Evolutionary conservation across 768 basidiomycete genomes (phyloP).

Genomic region (Leccinellum luteum): DNA sequence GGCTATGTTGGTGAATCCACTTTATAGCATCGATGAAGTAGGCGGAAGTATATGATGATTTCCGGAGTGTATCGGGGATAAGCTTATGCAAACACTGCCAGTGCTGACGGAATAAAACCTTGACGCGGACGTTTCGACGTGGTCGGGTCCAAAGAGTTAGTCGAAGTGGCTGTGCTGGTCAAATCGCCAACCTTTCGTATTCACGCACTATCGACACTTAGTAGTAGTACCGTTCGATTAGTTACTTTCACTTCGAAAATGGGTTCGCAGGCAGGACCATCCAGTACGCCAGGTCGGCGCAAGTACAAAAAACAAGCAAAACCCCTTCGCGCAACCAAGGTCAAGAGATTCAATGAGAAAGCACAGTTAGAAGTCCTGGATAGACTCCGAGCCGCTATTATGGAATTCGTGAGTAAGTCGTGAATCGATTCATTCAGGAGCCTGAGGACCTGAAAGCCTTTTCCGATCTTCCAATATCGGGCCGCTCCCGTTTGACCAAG

Average conservation of each 20-base stretch:
- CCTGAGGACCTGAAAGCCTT: constrained; percentile 53
- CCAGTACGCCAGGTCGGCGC: constrained; percentile 4
- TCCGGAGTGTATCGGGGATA: not conserved
- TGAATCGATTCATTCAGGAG: constrained; percentile 37
- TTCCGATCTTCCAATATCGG: constrained; percentile 75
- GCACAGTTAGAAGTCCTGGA: constrained; percentile 52
- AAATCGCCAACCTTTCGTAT: too few relatives aligned
- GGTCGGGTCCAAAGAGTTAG: too few relatives aligned
- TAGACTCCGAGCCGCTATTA: constrained; percentile 39
- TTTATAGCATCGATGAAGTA: too few relatives aligned
- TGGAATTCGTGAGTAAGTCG: constrained; percentile 45
- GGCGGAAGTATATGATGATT: too few relatives aligned
- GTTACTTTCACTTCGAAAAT: not conserved
- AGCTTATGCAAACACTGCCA: too few relatives aligned
- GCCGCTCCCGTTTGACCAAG: constrained; percentile 68
- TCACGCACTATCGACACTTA: too few relatives aligned
- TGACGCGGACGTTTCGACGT: too few relatives aligned
- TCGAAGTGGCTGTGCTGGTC: too few relatives aligned
- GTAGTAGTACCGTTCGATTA: too few relatives aligned
- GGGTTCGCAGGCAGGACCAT: too few relatives aligned
- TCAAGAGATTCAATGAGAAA: constrained; percentile 45
- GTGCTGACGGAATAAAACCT: too few relatives aligned
- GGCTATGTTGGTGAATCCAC: not conserved
- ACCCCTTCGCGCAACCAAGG: constrained; percentile 24
- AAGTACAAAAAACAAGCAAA: constrained; percentile 17